phyloP scores from a whole-genome alignment of 495 filamentous ascomycete genomes.

The Astrothelium macrocarpum region DNA sequence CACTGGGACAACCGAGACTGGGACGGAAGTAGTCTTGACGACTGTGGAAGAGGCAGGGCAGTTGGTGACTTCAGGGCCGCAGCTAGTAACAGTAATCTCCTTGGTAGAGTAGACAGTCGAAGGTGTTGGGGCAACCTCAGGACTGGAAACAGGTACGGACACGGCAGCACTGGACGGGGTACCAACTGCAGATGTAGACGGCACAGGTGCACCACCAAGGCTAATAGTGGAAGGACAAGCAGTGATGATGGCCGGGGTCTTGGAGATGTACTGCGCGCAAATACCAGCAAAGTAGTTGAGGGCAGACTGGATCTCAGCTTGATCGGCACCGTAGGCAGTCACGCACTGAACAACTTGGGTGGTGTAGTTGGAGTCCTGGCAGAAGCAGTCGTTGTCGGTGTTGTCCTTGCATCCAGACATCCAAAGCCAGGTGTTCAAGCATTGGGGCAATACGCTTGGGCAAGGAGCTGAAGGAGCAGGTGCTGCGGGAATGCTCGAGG shows the following conservation, averaged over 20 bases:
- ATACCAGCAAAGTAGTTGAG: constrained; percentile 84
- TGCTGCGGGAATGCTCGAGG: constrained; percentile 19
- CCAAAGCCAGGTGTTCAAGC: constrained; percentile 88
- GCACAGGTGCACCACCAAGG: constrained; percentile 37
- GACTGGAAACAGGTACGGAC: background rate
- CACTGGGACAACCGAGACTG: constrained; percentile 47
- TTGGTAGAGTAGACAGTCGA: constrained; percentile 23
- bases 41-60: constrained; percentile 35
- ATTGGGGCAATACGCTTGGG: constrained; percentile 71
- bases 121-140: constrained; percentile 10
- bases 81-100: constrained; percentile 25
- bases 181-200: constrained; percentile 14
- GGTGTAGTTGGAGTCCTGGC: constrained; percentile 66
- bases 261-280: constrained; percentile 62
- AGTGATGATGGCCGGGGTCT: constrained; percentile 81
- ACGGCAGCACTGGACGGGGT: background rate
- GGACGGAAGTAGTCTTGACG: constrained; percentile 24
- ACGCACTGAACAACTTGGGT: constrained; percentile 75
- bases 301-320: constrained; percentile 57
- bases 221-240: constrained; percentile 54
- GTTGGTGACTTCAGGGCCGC: constrained; percentile 23
- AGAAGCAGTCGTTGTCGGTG: constrained; percentile 78
- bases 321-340: constrained; percentile 58
- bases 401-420: constrained; percentile 70
- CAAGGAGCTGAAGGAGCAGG: constrained; percentile 38